Conservation (phyloP, 352 stramenopile species). For the Phytopythium ostracodes region DNA sequence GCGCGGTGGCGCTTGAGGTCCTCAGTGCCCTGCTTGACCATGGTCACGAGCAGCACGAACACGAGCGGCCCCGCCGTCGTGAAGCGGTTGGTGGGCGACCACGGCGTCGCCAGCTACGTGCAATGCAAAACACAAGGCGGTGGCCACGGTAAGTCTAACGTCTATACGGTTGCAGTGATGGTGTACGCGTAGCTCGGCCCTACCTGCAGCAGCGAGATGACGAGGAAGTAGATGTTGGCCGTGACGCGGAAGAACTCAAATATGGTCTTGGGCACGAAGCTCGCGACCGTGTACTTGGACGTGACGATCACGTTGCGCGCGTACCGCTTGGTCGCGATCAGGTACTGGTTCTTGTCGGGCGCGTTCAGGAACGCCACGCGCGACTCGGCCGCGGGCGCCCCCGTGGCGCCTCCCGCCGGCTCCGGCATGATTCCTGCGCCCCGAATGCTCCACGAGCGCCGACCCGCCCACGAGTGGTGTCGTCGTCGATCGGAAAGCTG, state of each 20-base stretch:
- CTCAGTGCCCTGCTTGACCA: constrained; percentile 70
- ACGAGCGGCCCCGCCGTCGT: constrained; percentile 67
- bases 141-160: too few relatives aligned
- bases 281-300: constrained; percentile 89
- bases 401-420: too few relatives aligned
- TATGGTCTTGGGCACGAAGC: constrained; percentile 93
- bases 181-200: background rate
- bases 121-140: too few relatives aligned
- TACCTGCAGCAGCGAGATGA: constrained; percentile 88
- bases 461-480: too few relatives aligned
- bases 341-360: constrained; percentile 42
- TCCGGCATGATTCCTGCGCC: background rate
- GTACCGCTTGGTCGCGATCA: constrained; percentile 43
- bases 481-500: too few relatives aligned
- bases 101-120: constrained; percentile 48
- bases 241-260: constrained; percentile 93
- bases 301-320: constrained; percentile 83
- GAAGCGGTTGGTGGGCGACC: constrained; percentile 67
- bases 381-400: constrained; percentile 18
- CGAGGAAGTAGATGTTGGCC: constrained; percentile 95
- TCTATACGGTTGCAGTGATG: too few relatives aligned
- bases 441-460: background rate
- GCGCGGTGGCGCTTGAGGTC: constrained; percentile 66
- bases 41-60: constrained; percentile 71
- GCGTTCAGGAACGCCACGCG: constrained; percentile 58